Conservation (phyloP, 768 basidiomycete genomes). For the Calvatia gigantea region DNA sequence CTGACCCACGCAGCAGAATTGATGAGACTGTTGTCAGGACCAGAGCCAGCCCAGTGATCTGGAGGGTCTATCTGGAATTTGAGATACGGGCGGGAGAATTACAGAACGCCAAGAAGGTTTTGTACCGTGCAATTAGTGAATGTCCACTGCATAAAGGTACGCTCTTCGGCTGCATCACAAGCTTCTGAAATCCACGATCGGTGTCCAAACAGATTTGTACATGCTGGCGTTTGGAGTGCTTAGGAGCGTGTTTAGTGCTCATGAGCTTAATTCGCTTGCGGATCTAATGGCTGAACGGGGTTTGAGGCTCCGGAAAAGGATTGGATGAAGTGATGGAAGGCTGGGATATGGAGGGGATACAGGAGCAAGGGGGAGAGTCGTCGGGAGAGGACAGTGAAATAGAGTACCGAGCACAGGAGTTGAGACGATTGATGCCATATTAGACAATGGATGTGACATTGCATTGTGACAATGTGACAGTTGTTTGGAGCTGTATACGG, state of each 20-base stretch:
- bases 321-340: constrained; percentile 53
- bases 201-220: constrained; percentile 55
- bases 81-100: constrained; percentile 64
- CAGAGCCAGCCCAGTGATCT: constrained; percentile 59
- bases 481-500: constrained; percentile 25
- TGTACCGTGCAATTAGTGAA: constrained; percentile 73
- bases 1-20: background rate
- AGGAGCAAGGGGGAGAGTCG: constrained; percentile 25
- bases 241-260: constrained; percentile 53
- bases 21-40: constrained; percentile 41
- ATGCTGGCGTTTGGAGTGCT: constrained; percentile 73
- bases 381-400: constrained; percentile 55
- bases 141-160: constrained; percentile 76
- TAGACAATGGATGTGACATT: constrained; percentile 20
- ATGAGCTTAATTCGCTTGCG: constrained; percentile 58
- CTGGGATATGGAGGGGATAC: constrained; percentile 30
- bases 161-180: background rate
- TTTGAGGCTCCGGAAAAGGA: constrained; percentile 55
- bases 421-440: constrained; percentile 63
- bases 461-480: constrained; percentile 18
- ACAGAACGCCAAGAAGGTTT: constrained; percentile 61
- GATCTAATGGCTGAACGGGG: constrained; percentile 79
- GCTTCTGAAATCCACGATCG: background rate
- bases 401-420: constrained; percentile 54
- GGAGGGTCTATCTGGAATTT: constrained; percentile 74